Evolutionary conservation across 2,329 filamentous ascomycete species (phyloP).

Genomic region (Sphaerulina vaccinii): DNA sequence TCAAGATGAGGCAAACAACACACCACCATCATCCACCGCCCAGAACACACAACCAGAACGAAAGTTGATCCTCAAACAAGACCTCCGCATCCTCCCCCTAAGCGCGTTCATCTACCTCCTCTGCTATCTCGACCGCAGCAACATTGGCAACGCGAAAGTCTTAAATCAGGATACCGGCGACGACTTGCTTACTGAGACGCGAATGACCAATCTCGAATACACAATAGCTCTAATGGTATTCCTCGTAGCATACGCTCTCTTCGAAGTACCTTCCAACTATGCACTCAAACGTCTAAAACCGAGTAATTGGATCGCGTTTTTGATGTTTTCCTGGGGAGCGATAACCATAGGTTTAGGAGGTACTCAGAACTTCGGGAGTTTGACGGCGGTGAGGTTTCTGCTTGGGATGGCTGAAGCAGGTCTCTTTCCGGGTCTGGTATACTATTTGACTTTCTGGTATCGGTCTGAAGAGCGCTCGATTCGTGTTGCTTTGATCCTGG

Average conservation of each 20-base stretch:
- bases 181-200: slow-evolving; percentile 61
- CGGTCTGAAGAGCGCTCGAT: slow-evolving; percentile 35
- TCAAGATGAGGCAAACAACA: no score
- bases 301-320: slow-evolving; percentile 34
- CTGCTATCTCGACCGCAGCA: slow-evolving; percentile 63
- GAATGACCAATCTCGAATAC: slow-evolving; percentile 63
- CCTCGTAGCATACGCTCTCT: slow-evolving; percentile 53
- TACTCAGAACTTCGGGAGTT: slow-evolving; percentile 45
- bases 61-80: slow-evolving; percentile 45
- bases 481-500: slow-evolving; percentile 35
- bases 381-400: slow-evolving; percentile 45
- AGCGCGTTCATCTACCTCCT: slow-evolving; percentile 65
- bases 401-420: slow-evolving; percentile 54
- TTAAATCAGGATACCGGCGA: slow-evolving; percentile 60
- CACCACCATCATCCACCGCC: no score
- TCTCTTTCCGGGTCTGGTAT: slow-evolving; percentile 53
- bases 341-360: slow-evolving; percentile 42
- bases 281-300: slow-evolving; percentile 47
- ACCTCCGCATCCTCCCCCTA: slow-evolving; percentile 62
- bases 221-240: slow-evolving; percentile 52
- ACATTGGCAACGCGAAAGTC: slow-evolving; percentile 55
- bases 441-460: slow-evolving; percentile 35
- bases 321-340: slow-evolving; percentile 36
- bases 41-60: slow-evolving; percentile 13
- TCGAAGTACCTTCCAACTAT: slow-evolving; percentile 46